Evolutionary conservation across 2,329 filamentous ascomycete species (phyloP), one percentile per base, ranked within the genome.

Genomic region (Fusarium penzigii): DNA sequence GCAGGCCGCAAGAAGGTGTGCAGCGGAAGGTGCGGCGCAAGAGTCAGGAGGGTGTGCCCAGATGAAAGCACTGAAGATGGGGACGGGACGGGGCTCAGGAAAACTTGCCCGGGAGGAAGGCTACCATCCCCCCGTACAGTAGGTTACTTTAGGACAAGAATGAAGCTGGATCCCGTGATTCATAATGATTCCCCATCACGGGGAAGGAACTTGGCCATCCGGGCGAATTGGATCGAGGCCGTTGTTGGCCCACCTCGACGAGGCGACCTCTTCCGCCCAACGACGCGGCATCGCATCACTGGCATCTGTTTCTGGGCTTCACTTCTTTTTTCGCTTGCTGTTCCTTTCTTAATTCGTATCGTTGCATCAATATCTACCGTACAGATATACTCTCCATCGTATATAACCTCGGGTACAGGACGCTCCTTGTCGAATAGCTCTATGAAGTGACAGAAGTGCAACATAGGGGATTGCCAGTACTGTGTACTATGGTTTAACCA

Each of bases 171-270:
- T 57, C 57, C 59, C 55, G 58, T 64, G 63, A 63, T 63, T 63
- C 49, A 52, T 55, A 56, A 51, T 50, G 52, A 57, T 52, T 59
- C 50, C 57, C 51, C 49, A 62, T 61, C 55, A 53, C 63, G 61
- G 63, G 63, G 63, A 65, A 63, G 49, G 40, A 25, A 52, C 51
- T 55, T 44, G 43, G 39, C 41, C 50, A 61, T 60, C 63, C 63
- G 63, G 61, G 61, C 63, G 61, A 64, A 65, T 65, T 65, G 63
- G 59, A 61, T 62, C 40, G 51, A 39, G 42, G 56, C 48, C 56
- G 44, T 52, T 49, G 45, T 55, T 42, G 51, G 49, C 49, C 57
- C 56, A 50, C 56, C 51, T 53, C 56, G 51, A 45, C 42, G 17
- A 48, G 44, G 39, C 49, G 51, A 58, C 45, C 29, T 48, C 46